Base-by-base conservation (phyloP, 306 rosid genomes). In the Gynostemma pentaphyllum region DNA sequence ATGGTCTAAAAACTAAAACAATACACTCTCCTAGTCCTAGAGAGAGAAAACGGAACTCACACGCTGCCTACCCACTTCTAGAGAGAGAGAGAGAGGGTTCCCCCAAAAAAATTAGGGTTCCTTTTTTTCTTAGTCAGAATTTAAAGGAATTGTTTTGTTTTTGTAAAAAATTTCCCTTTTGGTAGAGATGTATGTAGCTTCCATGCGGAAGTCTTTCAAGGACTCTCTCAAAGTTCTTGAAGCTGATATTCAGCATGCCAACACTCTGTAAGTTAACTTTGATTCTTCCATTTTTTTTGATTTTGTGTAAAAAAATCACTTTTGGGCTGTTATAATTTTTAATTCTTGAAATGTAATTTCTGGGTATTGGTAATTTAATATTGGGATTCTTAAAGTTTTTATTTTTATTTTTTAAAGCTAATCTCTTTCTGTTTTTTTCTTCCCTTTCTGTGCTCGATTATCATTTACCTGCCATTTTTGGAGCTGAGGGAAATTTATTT, bases 231-330 rank as follows among this genome's bases (percentile, higher is more conserved):
- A 91, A 79, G 81, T 87, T 19, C 96, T 91, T 62, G 96, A 91
- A 83, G 98, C 98, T 79, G 98, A 91, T 86, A 91, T 91, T 54
- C 98, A 88, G 70, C 98, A 91, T 23, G 98, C 98, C 32, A 91
- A 88, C 77, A 88, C 92, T 75, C 75, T 91, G 98, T 91, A 10
- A 81, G 92, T 45, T 19, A 14, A 53, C 65, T 53, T 70, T 1
- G 26, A 24, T 68, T 28, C 44, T 74, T 9, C 24, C 30, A 2
- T 61, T 32, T 46, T 27, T 64, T n/a, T n/a, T n/a, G n/a, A n/a
- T n/a, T n/a, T n/a, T n/a, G n/a, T n/a, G n/a, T n/a, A n/a, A n/a
- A n/a, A n/a, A n/a, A 47, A 60, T 60, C 65, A 60, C 34, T 60
- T 60, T 13, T 60, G 65, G 48, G 30, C n/a, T n/a, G 65, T 59